Conservation (phyloP, 2,329 filamentous ascomycete genomes). For the Fusarium sp. region DNA sequence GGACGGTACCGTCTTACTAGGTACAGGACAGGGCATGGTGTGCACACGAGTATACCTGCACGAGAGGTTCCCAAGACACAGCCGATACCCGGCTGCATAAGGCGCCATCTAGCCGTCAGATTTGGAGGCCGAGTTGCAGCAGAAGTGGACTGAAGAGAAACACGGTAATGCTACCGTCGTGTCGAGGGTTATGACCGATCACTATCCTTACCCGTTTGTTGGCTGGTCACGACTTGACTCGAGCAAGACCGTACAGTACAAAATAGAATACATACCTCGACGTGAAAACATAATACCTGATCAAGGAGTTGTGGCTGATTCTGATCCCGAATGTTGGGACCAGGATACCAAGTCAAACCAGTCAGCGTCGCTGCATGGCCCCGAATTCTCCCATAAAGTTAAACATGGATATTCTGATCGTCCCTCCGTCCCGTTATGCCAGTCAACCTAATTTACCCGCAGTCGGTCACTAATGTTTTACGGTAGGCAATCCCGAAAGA, state of each 20-base stretch:
- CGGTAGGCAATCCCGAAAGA: slow-evolving; percentile 34
- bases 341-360: slow-evolving; percentile 30
- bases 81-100: slow-evolving; percentile 43
- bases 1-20: slow-evolving; percentile 36
- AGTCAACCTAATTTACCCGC: slow-evolving; percentile 36
- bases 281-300: slow-evolving; percentile 15
- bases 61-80: slow-evolving; percentile 35
- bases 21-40: slow-evolving; percentile 33
- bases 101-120: slow-evolving; percentile 27
- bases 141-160: slow-evolving; percentile 27
- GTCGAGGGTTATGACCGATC: slow-evolving; percentile 9
- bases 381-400: slow-evolving; percentile 43
- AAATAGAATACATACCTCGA: neutral
- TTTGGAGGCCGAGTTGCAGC: slow-evolving; percentile 22
- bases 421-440: slow-evolving; percentile 38
- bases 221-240: slow-evolving; percentile 13
- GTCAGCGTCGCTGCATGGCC: slow-evolving; percentile 32
- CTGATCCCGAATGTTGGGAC: slow-evolving; percentile 17
- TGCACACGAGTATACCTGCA: slow-evolving; percentile 39
- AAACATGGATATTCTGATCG: slow-evolving; percentile 40
- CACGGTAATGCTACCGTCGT: slow-evolving; percentile 19
- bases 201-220: neutral
- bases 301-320: slow-evolving; percentile 34
- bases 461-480: slow-evolving; percentile 4
- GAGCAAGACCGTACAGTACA: slow-evolving; percentile 25